phyloP scores from a whole-genome alignment of 257 asterid species.

The Fraxinus pennsylvanica region DNA sequence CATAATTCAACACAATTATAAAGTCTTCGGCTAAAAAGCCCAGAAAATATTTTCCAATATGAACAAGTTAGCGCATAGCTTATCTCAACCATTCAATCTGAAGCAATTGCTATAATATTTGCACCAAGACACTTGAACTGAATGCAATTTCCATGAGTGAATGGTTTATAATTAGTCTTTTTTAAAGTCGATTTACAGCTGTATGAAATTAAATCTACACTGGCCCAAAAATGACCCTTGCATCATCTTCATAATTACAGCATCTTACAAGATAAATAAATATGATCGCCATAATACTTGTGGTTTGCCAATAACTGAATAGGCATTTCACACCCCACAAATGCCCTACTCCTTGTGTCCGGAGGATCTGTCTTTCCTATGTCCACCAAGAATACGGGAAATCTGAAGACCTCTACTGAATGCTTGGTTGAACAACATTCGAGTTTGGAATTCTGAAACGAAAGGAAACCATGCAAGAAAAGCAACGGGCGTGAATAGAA shows the following conservation, averaged over 20 bases:
- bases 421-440: slow-evolving; percentile 56
- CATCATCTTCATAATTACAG: not conserved
- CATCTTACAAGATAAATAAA: not conserved
- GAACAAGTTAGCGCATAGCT: too few species aligned
- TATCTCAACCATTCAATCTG: too few species aligned
- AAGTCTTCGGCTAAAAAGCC: too few species aligned
- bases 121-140: too few species aligned
- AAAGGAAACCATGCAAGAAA: slow-evolving; percentile 57
- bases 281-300: not conserved
- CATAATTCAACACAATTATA: too few species aligned
- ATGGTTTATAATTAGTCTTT: not conserved
- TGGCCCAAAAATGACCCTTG: not conserved
- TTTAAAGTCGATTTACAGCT: not conserved
- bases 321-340: not conserved
- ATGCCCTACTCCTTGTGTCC: slow-evolving; percentile 34
- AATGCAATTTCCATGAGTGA: not conserved
- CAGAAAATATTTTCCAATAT: too few species aligned
- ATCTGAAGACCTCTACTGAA: slow-evolving; percentile 61
- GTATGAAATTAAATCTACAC: not conserved
- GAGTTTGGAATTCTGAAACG: slow-evolving; percentile 50
- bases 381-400: slow-evolving; percentile 48
- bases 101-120: too few species aligned
- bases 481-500: slow-evolving; percentile 45
- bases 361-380: slow-evolving; percentile 38
- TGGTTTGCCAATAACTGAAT: not conserved